phyloP scores from a whole-genome alignment of 2,329 filamentous ascomycete species.

The Paracoccidioides lutzii region DNA sequence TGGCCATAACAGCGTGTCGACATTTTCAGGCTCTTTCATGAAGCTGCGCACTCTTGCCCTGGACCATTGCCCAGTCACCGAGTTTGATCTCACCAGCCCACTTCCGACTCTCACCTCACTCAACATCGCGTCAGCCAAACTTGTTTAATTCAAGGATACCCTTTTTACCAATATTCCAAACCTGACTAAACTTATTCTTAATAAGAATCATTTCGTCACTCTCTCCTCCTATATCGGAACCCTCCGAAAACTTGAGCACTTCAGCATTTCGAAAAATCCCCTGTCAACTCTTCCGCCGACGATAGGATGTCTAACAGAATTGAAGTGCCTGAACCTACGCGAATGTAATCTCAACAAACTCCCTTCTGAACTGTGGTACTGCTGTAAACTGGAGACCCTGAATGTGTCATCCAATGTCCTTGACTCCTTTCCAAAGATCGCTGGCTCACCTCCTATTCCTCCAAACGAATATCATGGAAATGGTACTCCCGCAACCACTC shows the following conservation, averaged over 20 bases:
- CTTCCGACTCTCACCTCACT: conserved; percentile 73
- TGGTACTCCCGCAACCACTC: conserved; percentile 34
- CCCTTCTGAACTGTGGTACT: conserved; percentile 93
- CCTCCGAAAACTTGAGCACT: conserved; percentile 69
- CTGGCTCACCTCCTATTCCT: conserved; percentile 52
- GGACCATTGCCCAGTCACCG: conserved; percentile 90
- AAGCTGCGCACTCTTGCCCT: conserved; percentile 72
- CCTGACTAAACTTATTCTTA: conserved; percentile 73
- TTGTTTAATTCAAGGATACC: conserved; percentile 75
- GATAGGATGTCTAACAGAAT: conserved; percentile 73
- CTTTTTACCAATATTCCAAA: conserved; percentile 80
- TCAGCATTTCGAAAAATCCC: conserved; percentile 88
- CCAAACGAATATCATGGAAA: conserved; percentile 11
- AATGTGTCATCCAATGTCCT: conserved; percentile 94
- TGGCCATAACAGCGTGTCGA: conserved; percentile 84
- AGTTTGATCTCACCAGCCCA: conserved; percentile 67
- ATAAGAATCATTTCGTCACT: conserved; percentile 92
- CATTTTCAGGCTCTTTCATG: conserved; percentile 79
- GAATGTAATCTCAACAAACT: conserved; percentile 87
- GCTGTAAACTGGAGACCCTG: conserved; percentile 74
- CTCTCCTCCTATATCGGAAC: conserved; percentile 76
- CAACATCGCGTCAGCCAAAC: conserved; percentile 81
- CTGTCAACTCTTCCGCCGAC: conserved; percentile 72
- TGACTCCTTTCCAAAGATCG: conserved; percentile 76
- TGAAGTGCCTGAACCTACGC: conserved; percentile 74